Evolutionary conservation across 2,329 filamentous ascomycete species (phyloP).

Genomic region (Xylaria sp.): DNA sequence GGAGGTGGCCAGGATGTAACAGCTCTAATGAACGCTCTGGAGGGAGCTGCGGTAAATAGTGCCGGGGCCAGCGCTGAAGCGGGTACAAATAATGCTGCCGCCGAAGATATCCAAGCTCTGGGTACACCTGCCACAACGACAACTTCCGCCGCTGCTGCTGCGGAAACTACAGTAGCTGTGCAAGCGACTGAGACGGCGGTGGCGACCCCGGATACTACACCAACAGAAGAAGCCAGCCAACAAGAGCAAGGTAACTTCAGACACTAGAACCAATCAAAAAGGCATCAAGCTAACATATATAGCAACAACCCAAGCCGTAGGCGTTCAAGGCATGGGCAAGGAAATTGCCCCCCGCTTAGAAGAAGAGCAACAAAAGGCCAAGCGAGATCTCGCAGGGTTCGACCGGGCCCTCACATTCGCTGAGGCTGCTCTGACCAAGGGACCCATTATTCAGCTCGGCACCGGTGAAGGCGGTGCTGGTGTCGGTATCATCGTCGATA

Average conservation of each 20-base stretch:
- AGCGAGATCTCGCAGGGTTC: conserved; percentile 49
- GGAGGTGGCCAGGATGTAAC: conserved; percentile 53
- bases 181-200: conserved; percentile 7
- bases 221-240: conserved; percentile 41
- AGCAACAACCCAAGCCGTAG: conserved; percentile 48
- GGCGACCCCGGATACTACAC: conserved; percentile 5
- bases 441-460: conserved; percentile 48
- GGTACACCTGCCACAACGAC: background rate
- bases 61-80: conserved; percentile 35
- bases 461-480: conserved; percentile 48
- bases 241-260: conserved; percentile 44
- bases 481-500: conserved; percentile 49
- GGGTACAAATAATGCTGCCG: conserved; percentile 21
- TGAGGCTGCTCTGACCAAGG: conserved; percentile 47
- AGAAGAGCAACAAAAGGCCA: conserved; percentile 36
- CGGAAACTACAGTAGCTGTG: background rate
- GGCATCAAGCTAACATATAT: conserved; percentile 11
- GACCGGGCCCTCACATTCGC: conserved; percentile 49
- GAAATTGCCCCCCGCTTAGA: conserved; percentile 51
- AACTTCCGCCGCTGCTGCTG: conserved; percentile 1
- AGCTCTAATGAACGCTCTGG: conserved; percentile 51
- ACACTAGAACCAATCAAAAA: background rate
- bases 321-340: conserved; percentile 56
- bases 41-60: conserved; percentile 50
- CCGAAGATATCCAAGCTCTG: conserved; percentile 12